phyloP scores from a whole-genome alignment of 768 basidiomycete genomes.

The Pleurotus djamor region DNA sequence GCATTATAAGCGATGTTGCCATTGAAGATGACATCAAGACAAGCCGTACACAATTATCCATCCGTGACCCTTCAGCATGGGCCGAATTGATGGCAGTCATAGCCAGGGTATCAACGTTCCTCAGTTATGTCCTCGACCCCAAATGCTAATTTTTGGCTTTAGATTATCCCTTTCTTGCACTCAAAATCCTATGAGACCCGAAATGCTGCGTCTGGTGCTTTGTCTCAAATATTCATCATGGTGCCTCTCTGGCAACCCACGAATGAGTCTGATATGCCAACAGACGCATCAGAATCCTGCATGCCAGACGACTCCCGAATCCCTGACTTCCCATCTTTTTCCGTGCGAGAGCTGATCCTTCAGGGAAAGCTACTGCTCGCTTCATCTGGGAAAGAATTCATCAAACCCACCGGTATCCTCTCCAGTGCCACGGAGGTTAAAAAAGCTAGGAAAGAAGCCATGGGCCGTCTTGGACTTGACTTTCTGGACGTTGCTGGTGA shows the following conservation, averaged over 20 bases:
- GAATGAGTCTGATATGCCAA: constrained; percentile 21
- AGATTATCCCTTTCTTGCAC: constrained; percentile 90
- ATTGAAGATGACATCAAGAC: constrained; percentile 77
- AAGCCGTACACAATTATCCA: constrained; percentile 45
- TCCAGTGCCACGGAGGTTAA: constrained; percentile 79
- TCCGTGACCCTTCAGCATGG: constrained; percentile 79
- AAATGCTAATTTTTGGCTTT: constrained; percentile 11
- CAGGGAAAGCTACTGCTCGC: constrained; percentile 80
- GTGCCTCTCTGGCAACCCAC: constrained; percentile 80
- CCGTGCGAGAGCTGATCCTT: constrained; percentile 73
- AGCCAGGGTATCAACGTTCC: constrained; percentile 57
- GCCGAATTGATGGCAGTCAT: constrained; percentile 88
- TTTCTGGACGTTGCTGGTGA: constrained; percentile 74
- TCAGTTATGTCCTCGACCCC: no score
- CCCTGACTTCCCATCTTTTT: constrained; percentile 73
- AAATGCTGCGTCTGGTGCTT: constrained; percentile 82
- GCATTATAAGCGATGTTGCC: constrained; percentile 80
- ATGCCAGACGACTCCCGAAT: constrained; percentile 20
- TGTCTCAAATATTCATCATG: constrained; percentile 83
- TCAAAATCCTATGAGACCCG: constrained; percentile 94
- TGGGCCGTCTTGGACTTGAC: constrained; percentile 84
- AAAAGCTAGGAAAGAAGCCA: constrained; percentile 85
- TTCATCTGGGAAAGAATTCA: constrained; percentile 92
- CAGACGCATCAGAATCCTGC: constrained; percentile 13
- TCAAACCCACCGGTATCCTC: constrained; percentile 68